Percentiles rank a stretch among this genome's conserved stretches.
Conservation (phyloP, 1,284 basidiomycete species). For the Puccinia hordei region DNA sequence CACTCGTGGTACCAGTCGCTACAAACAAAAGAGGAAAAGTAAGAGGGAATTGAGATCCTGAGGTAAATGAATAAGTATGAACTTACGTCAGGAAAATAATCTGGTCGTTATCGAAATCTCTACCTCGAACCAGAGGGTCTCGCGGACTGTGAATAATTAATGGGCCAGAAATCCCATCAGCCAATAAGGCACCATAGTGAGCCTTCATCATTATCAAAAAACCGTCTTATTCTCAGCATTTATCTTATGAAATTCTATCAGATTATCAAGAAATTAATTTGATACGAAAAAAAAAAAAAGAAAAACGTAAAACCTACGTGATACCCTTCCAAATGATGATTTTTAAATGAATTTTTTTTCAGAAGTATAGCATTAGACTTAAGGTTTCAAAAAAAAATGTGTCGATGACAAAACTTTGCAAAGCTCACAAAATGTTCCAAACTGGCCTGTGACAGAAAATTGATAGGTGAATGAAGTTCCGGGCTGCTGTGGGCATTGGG, state of each 20-base stretch:
- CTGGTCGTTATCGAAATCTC: slow-evolving; percentile 38
- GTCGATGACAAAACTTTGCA: no score
- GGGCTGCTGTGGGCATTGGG: slow-evolving; percentile 56
- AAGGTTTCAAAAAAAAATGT: no score
- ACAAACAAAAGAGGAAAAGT: neutral
- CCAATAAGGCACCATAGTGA: slow-evolving; percentile 55
- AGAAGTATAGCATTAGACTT: no score
- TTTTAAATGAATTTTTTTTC: no score
- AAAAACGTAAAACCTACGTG: slow-evolving; percentile 7
- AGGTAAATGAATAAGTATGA: neutral
- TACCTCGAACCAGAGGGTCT: slow-evolving; percentile 53
- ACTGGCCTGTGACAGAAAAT: slow-evolving; percentile 28
- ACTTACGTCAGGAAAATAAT: slow-evolving; percentile 27
- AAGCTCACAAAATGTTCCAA: slow-evolving; percentile 48
- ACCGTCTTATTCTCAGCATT: neutral
- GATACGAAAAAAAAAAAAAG: neutral
- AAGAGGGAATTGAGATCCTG: neutral
- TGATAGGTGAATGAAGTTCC: slow-evolving; percentile 23
- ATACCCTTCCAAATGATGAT: slow-evolving; percentile 21
- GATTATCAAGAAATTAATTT: neutral
- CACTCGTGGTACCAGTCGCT: slow-evolving; percentile 48
- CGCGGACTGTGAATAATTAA: slow-evolving; percentile 55
- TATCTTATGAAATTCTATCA: neutral
- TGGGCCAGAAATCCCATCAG: slow-evolving; percentile 57
- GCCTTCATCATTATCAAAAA: slow-evolving; percentile 52